Conservation (phyloP, 2,329 filamentous ascomycete genomes). For the Hirsutella thompsonii region DNA sequence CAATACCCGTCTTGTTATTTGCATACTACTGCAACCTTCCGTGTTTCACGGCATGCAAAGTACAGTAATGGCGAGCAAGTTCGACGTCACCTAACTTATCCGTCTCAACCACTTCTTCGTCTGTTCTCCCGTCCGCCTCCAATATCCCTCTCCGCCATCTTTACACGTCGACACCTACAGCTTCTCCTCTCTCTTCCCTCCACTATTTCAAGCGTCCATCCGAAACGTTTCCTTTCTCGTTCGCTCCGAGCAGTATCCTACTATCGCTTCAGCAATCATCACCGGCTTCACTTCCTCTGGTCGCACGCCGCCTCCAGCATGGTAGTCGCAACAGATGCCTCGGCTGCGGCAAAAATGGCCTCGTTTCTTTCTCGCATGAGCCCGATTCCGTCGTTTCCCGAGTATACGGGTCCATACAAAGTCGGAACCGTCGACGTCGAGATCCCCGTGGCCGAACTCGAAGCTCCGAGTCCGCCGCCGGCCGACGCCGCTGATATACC, state of each 20-base stretch:
- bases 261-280: conserved; percentile 16
- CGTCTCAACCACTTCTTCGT: too few species aligned
- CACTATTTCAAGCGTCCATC: too few species aligned
- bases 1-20: too few species aligned
- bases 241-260: neutral
- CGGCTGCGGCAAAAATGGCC: conserved; percentile 24
- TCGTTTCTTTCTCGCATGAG: conserved; percentile 43
- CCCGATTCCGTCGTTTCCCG: conserved; percentile 59
- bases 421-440: conserved; percentile 75
- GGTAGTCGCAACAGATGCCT: conserved; percentile 5
- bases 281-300: neutral
- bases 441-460: conserved; percentile 51
- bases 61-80: too few species aligned
- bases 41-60: too few species aligned
- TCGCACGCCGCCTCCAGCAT: conserved; percentile 5
- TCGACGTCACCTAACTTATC: too few species aligned
- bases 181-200: too few species aligned
- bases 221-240: neutral
- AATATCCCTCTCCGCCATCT: too few species aligned
- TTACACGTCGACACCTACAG: too few species aligned
- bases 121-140: too few species aligned
- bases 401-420: conserved; percentile 64
- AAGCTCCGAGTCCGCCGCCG: conserved; percentile 39
- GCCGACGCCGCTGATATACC: conserved; percentile 43
- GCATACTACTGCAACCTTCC: too few species aligned